Evolutionary conservation across 208 protist genomes (phyloP), one percentile per base, ranked within the genome.

Genomic region (Vickermania ingenoplastis): DNA sequence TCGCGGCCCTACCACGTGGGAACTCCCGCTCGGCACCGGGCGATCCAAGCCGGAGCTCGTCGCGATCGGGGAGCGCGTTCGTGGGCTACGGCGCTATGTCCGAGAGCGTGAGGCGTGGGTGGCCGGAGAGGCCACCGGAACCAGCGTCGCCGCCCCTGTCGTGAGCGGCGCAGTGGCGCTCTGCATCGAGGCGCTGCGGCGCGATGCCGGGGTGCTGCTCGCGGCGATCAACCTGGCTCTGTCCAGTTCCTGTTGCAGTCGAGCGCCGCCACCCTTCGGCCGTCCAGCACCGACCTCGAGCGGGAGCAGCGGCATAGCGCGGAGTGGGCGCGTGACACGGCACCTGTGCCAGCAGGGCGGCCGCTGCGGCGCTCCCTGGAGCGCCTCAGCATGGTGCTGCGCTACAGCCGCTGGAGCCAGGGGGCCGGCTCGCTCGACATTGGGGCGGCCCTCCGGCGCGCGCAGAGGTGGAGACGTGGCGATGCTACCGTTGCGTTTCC

Each of bases 1-100:
- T 0, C 74, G 85, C 31, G 92, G 94, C 1, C 95, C 97, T 49
- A 98, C 95, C 0, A 95, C 83, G 17, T 96, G 88, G 85, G 97
- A 98, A 61, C 67, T 98, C 24, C 91, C 95, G n/a, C 75, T 83
- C 51, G 74, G 73, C 4, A 92, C 96, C 28, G 97, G 97, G 2
- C 75, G 97, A 23, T 59, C 95, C 3, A 99, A 99, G 78, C 98
- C 98, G 0, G 97, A 99, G 65, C 22, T 99, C 0, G 72, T 99
- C 0, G 87, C 95, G 4, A 77, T 91, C 49, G 97, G 95, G 13
- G 58, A 83, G 2, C 24, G 65, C 31, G 69, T 92, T 1, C 41
- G 56, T 59, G 57, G 53, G 50, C 57, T 70, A 23, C 59, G 77
- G 61, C 61, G 71, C 0, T 55, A 71, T 1, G 14, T 13, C 11